phyloP scores from a whole-genome alignment of 2,329 filamentous ascomycete genomes.

The Apiospora pterosperma region DNA sequence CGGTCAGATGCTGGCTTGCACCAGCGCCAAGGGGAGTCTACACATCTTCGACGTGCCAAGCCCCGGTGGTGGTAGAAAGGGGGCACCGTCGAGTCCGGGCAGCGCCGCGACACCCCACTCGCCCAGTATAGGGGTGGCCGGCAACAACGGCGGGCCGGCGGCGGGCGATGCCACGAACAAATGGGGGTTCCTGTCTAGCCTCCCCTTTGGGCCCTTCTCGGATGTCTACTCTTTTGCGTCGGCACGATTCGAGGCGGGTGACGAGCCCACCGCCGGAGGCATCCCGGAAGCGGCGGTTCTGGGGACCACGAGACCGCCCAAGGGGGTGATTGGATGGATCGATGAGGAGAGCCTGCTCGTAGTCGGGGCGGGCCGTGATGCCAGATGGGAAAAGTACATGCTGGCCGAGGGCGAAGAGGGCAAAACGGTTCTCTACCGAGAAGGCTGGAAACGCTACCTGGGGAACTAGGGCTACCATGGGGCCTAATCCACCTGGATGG shows the following conservation, averaged over 20 bases:
- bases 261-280: conserved; percentile 55
- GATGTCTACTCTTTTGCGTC: conserved; percentile 86
- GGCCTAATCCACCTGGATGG: too few species aligned
- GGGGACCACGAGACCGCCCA: conserved; percentile 59
- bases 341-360: conserved; percentile 71
- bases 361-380: conserved; percentile 74
- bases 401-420: conserved; percentile 68
- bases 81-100: not conserved
- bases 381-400: conserved; percentile 84
- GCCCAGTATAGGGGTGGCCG: conserved; percentile 14
- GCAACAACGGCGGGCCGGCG: conserved; percentile 1
- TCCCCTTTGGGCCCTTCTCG: conserved; percentile 86
- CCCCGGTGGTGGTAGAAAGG: conserved; percentile 30
- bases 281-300: conserved; percentile 42
- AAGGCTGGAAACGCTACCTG: conserved; percentile 82
- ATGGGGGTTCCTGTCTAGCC: conserved; percentile 80
- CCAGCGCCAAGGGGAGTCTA: conserved; percentile 93
- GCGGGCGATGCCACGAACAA: conserved; percentile 57
- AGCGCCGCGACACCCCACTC: conserved; percentile 12
- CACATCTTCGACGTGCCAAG: conserved; percentile 87
- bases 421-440: conserved; percentile 61
- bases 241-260: conserved; percentile 77
- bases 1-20: conserved; percentile 78
- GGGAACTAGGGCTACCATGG: conserved; percentile 16
- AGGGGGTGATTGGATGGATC: conserved; percentile 84